Base-by-base conservation (phyloP, 164 flowering plant genomes). In the Warburgia ugandensis region DNA sequence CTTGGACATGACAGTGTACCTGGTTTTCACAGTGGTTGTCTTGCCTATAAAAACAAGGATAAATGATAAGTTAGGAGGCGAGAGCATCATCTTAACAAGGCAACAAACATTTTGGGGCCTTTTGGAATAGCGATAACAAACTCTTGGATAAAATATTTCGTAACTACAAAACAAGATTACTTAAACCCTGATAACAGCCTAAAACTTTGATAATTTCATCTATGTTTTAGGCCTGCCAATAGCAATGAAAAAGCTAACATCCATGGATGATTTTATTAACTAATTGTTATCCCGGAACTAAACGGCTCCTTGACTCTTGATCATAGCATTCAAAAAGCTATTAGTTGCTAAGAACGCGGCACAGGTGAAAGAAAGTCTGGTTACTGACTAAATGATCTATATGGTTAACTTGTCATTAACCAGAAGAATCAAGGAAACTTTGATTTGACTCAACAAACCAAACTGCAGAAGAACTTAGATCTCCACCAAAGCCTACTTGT, bases 1-100 rank as follows among this genome's bases (percentile, higher is more conserved):
- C 67, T 64, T 73, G 23, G 73, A 81, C 79, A 81, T 73, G 29
- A 79, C 89, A 0, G 85, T 77, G 76, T 81, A 79, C 54, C 89
- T 67, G 14, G 84, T 81, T 66, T 81, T 75, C 59, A 79, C 89
- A 22, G 89, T 81, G 8, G 88, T 79, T 39, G 65, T 79, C 73
- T 79, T 81, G 51, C 89, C 88, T 81, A 45, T 12, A 20, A 70
- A 55, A 30, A 25, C 17, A 17, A 42, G n/a, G n/a, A n/a, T n/a
- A n/a, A n/a, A n/a, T n/a, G n/a, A n/a, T n/a, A n/a, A n/a, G n/a
- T n/a, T n/a, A n/a, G n/a, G n/a, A n/a, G n/a, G n/a, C n/a, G n/a
- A n/a, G n/a, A 19, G 33, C 20, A 36, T 55, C 23, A 29, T 17
- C 7, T n/a, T 36, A 35, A 23, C 12, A 11, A 12, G 29, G 1